Base-by-base conservation (phyloP, 306 rosid species). In the Dalbergia cultrata region DNA sequence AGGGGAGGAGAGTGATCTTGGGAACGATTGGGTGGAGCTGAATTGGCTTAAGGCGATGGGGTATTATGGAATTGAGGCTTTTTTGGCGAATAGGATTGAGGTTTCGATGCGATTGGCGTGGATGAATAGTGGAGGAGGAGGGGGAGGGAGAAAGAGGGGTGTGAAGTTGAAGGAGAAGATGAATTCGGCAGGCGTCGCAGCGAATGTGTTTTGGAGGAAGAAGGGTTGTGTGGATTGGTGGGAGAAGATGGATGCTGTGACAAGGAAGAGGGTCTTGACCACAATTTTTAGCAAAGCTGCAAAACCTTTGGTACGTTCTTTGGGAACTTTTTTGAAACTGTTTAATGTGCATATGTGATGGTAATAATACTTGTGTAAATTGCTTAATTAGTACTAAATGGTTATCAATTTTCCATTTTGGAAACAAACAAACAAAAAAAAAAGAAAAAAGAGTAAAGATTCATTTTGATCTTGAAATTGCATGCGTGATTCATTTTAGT, bases 161-260 rank as follows among this genome's bases (percentile, higher is more conserved):
- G 89, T 87, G 78, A 94, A 91, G 80, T 75, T 92, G 92, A 94
- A 92, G 76, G 97, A 94, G 84, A 94, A 94, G 89, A 58, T 86
- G 41, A 87, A 65, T 4, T 81, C 77, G 0, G 90, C 83, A 0
- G 88, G 92, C 0, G 53, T 88, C 31, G 90, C 89, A 1, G 85
- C 90, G 1, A 90, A 91, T 89, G 91, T 91, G 75, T 92, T 72
- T 84, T 91, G 97, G 97, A 91, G 98, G 91, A 94, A 94, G 88
- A 92, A 90, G 67, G 94, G 98, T 39, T 94, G 94, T 67, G 87
- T 94, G 72, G 94, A 89, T 49, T 94, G 97, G 97, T 94, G 98
- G 97, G 56, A 60, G 54, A 89, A 85, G 81, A 75, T 94, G 87
- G 97, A 94, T 82, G 64, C 66, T 16, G 69, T 82, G 39, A 79